Conservation (phyloP, 2,329 filamentous ascomycete genomes). For the Exophiala viscosa region DNA sequence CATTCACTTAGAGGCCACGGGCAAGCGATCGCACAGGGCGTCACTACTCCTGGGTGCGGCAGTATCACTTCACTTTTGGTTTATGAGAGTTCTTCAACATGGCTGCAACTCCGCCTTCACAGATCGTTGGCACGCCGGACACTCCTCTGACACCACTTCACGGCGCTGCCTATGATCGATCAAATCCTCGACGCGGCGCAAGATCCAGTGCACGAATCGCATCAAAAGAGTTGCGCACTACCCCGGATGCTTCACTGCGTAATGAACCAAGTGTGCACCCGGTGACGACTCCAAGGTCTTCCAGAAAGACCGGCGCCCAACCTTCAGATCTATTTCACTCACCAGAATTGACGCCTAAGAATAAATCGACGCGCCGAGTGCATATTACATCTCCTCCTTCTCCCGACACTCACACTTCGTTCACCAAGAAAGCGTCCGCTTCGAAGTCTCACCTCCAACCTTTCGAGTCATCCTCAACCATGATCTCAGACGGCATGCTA, state of each 20-base stretch:
- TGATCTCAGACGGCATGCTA: slow-evolving; percentile 46
- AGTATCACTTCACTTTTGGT: slow-evolving; percentile 3
- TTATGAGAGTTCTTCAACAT: slow-evolving; percentile 30
- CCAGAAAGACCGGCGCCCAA: slow-evolving; percentile 7
- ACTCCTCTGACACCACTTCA: slow-evolving; percentile 45
- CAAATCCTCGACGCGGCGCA: slow-evolving; percentile 7
- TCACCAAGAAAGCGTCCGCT: slow-evolving; percentile 27
- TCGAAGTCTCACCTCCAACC: slow-evolving; percentile 28
- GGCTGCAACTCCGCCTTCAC: slow-evolving; percentile 45
- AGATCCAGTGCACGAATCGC: slow-evolving; percentile 16
- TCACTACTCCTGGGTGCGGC: not conserved
- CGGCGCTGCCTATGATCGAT: slow-evolving; percentile 42
- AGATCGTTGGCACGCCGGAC: slow-evolving; percentile 25
- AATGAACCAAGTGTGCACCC: not conserved
- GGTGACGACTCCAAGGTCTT: slow-evolving; percentile 18
- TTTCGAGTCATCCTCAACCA: slow-evolving; percentile 29
- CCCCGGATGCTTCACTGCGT: slow-evolving; percentile 14
- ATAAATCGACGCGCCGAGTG: slow-evolving; percentile 18
- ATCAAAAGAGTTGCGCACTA: slow-evolving; percentile 9
- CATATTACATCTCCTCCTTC: slow-evolving; percentile 26
- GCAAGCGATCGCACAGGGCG: too few relatives aligned
- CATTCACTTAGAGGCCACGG: too few relatives aligned
- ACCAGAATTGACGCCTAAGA: slow-evolving; percentile 25
- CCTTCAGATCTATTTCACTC: slow-evolving; percentile 18
- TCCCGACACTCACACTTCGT: slow-evolving; percentile 20